Evolutionary conservation across 2,329 filamentous ascomycete species (phyloP).

Genomic region (Raffaelea ambrosiae): DNA sequence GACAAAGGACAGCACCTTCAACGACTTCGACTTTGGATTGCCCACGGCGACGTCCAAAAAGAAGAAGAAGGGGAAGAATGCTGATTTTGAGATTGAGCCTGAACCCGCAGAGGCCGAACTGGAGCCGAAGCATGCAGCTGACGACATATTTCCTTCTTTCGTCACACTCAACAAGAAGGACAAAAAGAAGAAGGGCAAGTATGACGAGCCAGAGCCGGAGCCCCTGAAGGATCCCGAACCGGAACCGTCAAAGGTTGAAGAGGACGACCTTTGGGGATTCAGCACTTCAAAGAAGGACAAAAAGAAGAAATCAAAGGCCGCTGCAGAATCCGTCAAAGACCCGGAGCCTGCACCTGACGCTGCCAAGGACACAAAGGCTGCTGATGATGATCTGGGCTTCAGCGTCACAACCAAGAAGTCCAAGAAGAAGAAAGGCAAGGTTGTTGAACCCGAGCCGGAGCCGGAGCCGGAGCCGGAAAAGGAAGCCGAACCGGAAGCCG

Average conservation of each 20-base stretch:
- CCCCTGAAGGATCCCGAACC: constrained; percentile 15
- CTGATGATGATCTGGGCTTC: constrained; percentile 19
- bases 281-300: constrained; percentile 31
- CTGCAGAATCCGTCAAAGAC: neutral
- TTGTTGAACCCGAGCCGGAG: constrained; percentile 12
- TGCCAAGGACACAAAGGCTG: constrained; percentile 23
- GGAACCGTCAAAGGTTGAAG: constrained; percentile 15
- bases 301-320: constrained; percentile 27
- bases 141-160: constrained; percentile 17
- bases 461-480: constrained; percentile 6
- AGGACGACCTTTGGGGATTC: neutral
- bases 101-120: constrained; percentile 4
- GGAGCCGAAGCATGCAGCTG: constrained; percentile 7
- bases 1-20: constrained; percentile 15
- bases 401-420: constrained; percentile 28
- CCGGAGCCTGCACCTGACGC: constrained; percentile 11
- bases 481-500: constrained; percentile 1
- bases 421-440: constrained; percentile 29
- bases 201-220: constrained; percentile 14
- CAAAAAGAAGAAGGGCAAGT: constrained; percentile 11
- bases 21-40: constrained; percentile 21
- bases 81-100: no score
- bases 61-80: constrained; percentile 17
- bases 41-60: constrained; percentile 17
- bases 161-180: constrained; percentile 24